These are phyloP conservation scores for Podospora pseudocomata DNA, from an alignment of 495 filamentous ascomycete genomes.

Conservation along the genomic window DNA sequence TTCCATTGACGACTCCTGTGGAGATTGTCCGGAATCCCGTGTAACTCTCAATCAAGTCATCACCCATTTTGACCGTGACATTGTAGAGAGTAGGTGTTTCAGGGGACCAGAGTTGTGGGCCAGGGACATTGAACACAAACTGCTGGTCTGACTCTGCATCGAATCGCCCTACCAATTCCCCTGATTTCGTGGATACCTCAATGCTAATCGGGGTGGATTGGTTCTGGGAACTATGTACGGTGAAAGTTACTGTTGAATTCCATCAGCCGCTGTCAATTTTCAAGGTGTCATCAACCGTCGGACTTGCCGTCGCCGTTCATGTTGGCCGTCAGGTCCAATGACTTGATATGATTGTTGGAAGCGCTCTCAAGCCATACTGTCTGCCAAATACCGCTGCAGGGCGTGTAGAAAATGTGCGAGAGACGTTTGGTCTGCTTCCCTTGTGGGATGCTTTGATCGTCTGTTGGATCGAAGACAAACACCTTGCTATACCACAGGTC, in stretches of 20 bases:
- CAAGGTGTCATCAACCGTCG: background rate
- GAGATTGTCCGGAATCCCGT: slow-evolving; percentile 64
- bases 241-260: slow-evolving; percentile 44
- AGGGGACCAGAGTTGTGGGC: slow-evolving; percentile 57
- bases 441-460: slow-evolving; percentile 55
- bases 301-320: slow-evolving; percentile 57
- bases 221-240: slow-evolving; percentile 39
- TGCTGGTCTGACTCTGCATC: slow-evolving; percentile 40
- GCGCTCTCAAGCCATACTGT: slow-evolving; percentile 63
- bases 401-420: slow-evolving; percentile 66
- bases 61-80: slow-evolving; percentile 52
- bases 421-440: slow-evolving; percentile 60
- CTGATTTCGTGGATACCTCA: slow-evolving; percentile 37
- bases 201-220: slow-evolving; percentile 41
- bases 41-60: slow-evolving; percentile 57
- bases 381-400: slow-evolving; percentile 69
- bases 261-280: background rate
- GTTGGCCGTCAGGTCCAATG: slow-evolving; percentile 53
- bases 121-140: slow-evolving; percentile 51
- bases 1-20: slow-evolving; percentile 50
- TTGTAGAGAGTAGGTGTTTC: slow-evolving; percentile 60
- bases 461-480: slow-evolving; percentile 63
- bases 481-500: slow-evolving; percentile 43
- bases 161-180: slow-evolving; percentile 30
- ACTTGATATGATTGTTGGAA: slow-evolving; percentile 51